These are phyloP conservation scores for Aureobasidium lini DNA, from an alignment of 2,329 filamentous ascomycete genomes.

Conservation along the genomic window DNA sequence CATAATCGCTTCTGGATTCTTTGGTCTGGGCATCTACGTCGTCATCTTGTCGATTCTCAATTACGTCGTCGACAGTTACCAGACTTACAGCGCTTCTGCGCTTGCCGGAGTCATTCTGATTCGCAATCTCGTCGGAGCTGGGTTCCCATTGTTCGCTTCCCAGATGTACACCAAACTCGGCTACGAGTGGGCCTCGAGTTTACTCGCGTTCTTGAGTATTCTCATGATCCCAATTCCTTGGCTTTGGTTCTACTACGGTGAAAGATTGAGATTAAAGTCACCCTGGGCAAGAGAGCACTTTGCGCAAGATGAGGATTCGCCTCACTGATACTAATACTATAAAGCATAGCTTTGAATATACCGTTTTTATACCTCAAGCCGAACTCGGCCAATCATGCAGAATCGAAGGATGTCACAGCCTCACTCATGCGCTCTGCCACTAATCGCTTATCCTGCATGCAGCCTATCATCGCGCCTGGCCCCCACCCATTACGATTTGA, in stretches of 20 bases:
- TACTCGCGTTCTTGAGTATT: slow-evolving; percentile 36
- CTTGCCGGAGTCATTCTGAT: slow-evolving; percentile 34
- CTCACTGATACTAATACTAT: background rate
- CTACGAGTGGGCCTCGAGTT: slow-evolving; percentile 36
- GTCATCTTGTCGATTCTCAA: slow-evolving; percentile 45
- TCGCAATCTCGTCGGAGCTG: slow-evolving; percentile 33
- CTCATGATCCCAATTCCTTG: slow-evolving; percentile 32
- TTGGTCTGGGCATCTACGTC: slow-evolving; percentile 45
- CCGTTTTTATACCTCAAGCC: too few species aligned
- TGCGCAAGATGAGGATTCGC: slow-evolving; percentile 12
- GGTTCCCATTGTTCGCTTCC: slow-evolving; percentile 14
- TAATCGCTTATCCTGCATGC: too few species aligned
- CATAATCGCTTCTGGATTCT: slow-evolving; percentile 41
- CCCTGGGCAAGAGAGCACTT: slow-evolving; percentile 14
- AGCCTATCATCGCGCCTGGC: too few species aligned
- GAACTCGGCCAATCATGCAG: too few species aligned
- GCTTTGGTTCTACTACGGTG: slow-evolving; percentile 27
- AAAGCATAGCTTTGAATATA: too few species aligned
- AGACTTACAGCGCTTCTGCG: slow-evolving; percentile 35
- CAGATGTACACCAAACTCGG: slow-evolving; percentile 29
- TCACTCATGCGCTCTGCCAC: too few species aligned
- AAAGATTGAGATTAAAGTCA: slow-evolving; percentile 5
- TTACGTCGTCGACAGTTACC: slow-evolving; percentile 44
- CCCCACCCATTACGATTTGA: background rate
- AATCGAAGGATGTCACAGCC: too few species aligned